phyloP scores from a whole-genome alignment of 1,284 basidiomycete species.

The Puccinia coronata region DNA sequence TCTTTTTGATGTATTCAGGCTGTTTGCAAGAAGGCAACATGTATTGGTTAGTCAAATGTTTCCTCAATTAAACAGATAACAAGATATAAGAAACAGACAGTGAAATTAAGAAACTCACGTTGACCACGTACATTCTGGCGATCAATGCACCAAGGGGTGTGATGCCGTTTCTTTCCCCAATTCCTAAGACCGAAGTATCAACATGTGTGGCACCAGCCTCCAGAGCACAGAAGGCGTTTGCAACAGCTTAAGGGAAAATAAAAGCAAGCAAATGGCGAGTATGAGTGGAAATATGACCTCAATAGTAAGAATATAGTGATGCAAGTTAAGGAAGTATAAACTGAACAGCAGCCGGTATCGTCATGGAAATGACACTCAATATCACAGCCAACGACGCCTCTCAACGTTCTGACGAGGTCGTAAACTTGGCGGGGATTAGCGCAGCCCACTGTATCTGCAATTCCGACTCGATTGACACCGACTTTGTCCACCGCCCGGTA shows the following conservation, averaged over 20 bases:
- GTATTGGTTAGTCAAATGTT: background rate
- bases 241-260: slow-evolving; percentile 70
- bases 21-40: slow-evolving; percentile 58
- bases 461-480: slow-evolving; percentile 97
- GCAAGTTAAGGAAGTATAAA: slow-evolving; percentile 61
- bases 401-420: slow-evolving; percentile 91
- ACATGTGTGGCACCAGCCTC: slow-evolving; percentile 99
- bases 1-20: slow-evolving; percentile 98
- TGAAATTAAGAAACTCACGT: slow-evolving; percentile 37
- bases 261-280: slow-evolving; percentile 49
- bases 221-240: slow-evolving; percentile 96
- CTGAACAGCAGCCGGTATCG: slow-evolving; percentile 78
- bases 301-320: slow-evolving; percentile 58
- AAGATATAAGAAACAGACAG: background rate
- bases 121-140: slow-evolving; percentile 77
- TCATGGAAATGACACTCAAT: slow-evolving; percentile 99
- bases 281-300: slow-evolving; percentile 4
- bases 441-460: slow-evolving; percentile 98
- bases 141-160: slow-evolving; percentile 96
- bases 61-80: background rate
- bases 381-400: slow-evolving; percentile 92
- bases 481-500: slow-evolving; percentile 99
- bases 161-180: slow-evolving; percentile 98
- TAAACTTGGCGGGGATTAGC: slow-evolving; percentile 99
- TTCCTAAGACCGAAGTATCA: slow-evolving; percentile 92